Evolutionary conservation across 805 yeast genomes (phyloP), one percentile per base, ranked within the genome.

Genomic region (Blastobotrys robertii): DNA sequence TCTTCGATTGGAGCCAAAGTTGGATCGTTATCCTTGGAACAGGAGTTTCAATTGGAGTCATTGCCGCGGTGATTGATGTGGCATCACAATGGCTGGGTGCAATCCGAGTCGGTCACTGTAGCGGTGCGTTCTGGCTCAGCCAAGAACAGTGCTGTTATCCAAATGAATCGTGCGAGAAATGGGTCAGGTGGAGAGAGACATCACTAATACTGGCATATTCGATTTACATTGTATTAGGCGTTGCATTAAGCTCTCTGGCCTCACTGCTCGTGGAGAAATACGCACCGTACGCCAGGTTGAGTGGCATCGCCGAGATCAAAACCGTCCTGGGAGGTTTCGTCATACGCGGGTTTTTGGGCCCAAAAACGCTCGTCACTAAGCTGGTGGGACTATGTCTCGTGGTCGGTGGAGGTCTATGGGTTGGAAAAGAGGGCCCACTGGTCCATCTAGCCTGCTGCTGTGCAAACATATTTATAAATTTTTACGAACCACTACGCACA

Each of bases 391-490:
- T 84, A 38, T 64, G 77, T 4, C 62, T 83, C 38, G 79, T 81
- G 11, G 79, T 82, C 3, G 78, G 87, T 15, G 74, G 84, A 1
- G 94, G 94, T 0, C 54, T 85, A 2, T 82, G 90, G 84, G 69
- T 82, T 5, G 95, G 95, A 5, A 79, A 77, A 54, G 95, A 85
- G 53, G 95, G 94, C 1, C 95, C 95, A 0, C 59, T 86, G 43
- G 88, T 84, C 19, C 94, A 86, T 59, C 74, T 85, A 3, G 72
- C 90, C 0, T 76, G 84, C 50, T 76, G 84, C 49, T 65, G 77
- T 53, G 62, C 79, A 50, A 59, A 62, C 49, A 32, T 62, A 43
- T 43, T 72, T 7, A 57, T 73, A 37, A 53, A 59, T 13, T 41
- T 53, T 2, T 58, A 66, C 41, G 60, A 67, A 2, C 36, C 48